Evolutionary conservation across 23 red algal genomes (phyloP).

Genomic region (Gracilariopsis chorda): DNA sequence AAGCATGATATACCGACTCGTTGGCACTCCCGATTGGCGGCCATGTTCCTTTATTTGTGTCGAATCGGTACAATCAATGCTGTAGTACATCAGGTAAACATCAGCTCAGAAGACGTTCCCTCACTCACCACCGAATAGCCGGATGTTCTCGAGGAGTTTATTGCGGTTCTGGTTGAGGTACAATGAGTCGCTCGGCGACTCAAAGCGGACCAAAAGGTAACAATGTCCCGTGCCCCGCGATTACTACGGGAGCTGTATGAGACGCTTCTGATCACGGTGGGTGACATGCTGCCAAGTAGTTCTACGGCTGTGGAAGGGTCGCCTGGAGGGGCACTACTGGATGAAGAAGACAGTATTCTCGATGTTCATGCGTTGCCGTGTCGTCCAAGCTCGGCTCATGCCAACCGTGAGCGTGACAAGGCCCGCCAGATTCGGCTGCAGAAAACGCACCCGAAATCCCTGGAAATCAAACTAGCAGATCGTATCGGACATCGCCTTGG

Average conservation of each 20-base stretch:
- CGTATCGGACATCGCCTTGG: no score
- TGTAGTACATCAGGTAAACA: background rate
- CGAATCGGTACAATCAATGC: background rate
- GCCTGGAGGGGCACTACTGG: no score
- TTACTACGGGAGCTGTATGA: background rate
- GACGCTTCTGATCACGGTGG: background rate
- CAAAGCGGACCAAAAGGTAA: background rate
- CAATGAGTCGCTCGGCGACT: background rate
- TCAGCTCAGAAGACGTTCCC: background rate
- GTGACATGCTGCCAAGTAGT: background rate
- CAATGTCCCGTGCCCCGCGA: background rate
- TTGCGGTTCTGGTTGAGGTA: background rate
- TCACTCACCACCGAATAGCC: background rate
- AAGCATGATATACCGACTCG: slow-evolving; percentile 12
- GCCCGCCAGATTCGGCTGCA: background rate
- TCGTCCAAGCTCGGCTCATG: no score
- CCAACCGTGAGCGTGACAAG: background rate
- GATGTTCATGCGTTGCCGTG: no score
- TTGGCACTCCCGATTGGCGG: background rate
- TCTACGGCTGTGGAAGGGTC: no score
- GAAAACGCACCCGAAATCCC: background rate
- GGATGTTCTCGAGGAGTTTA: background rate
- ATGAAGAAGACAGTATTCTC: no score
- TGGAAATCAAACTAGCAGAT: background rate
- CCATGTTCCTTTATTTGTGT: background rate